Conservation (phyloP, 768 basidiomycete species). For the Mrakia frigida region DNA sequence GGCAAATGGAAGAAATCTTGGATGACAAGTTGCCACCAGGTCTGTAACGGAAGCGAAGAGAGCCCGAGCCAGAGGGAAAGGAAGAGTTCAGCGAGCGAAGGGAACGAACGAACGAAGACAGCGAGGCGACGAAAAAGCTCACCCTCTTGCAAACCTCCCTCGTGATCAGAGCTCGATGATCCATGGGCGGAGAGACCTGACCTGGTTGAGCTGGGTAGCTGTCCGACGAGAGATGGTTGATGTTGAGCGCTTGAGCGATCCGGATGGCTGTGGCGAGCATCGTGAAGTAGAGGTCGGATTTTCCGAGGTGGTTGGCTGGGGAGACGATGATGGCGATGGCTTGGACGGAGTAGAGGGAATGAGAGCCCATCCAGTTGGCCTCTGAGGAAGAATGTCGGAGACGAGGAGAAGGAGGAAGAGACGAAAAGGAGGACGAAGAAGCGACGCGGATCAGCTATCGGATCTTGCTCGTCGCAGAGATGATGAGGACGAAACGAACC, state of each 20-base stretch:
- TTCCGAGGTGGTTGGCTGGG: conserved; percentile 35
- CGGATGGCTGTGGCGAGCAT: not conserved
- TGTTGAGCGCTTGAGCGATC: conserved; percentile 17
- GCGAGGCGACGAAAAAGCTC: not conserved
- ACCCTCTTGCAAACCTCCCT: conserved; percentile 35
- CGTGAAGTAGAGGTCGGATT: conserved; percentile 36
- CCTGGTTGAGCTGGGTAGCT: conserved; percentile 12
- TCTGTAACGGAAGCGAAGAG: not conserved
- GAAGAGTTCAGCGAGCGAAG: not conserved
- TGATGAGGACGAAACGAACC: not conserved
- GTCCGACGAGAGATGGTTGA: conserved; percentile 35
- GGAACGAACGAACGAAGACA: not conserved
- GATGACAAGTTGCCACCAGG: conserved; percentile 35
- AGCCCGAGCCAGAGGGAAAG: not conserved
- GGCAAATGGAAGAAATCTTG: conserved; percentile 37
- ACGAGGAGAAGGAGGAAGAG: not conserved
- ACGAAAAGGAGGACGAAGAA: not conserved
- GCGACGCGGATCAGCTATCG: not conserved
- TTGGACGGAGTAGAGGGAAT: conserved; percentile 35
- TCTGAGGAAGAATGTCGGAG: not conserved
- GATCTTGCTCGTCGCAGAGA: no score
- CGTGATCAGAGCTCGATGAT: conserved; percentile 26
- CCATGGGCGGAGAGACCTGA: not conserved
- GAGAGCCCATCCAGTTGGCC: conserved; percentile 20
- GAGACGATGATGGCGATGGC: conserved; percentile 33